These are phyloP conservation scores for Gynochthodes officinalis DNA, from an alignment of 257 asterid genomes.

Conservation along the genomic window DNA sequence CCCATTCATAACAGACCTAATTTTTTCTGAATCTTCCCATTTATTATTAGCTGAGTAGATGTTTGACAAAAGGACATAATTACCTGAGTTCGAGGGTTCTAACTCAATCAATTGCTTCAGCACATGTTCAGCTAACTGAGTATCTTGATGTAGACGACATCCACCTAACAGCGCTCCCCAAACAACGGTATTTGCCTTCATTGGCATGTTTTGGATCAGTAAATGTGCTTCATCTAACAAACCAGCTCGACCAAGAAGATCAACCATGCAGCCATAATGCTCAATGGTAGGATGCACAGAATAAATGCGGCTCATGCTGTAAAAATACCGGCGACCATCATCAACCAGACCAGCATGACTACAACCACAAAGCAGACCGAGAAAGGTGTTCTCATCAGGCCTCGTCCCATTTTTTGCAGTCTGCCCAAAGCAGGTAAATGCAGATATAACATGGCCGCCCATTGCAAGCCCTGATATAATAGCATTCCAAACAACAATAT, in stretches of 20 bases:
- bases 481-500: conserved; percentile 42
- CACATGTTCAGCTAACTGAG: conserved; percentile 42
- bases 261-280: conserved; percentile 54
- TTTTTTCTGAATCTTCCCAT: conserved; percentile 35
- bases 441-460: conserved; percentile 40
- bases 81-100: conserved; percentile 45
- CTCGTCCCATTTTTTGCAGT: conserved; percentile 32
- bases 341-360: conserved; percentile 50
- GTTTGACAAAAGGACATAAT: conserved; percentile 40
- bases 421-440: conserved; percentile 38
- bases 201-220: conserved; percentile 36
- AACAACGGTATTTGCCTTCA: conserved; percentile 40
- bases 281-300: conserved; percentile 30
- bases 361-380: conserved; percentile 46
- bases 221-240: conserved; percentile 35
- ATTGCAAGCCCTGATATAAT: conserved; percentile 41
- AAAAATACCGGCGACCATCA: conserved; percentile 39
- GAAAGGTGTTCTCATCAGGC: conserved; percentile 46
- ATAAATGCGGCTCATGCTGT: conserved; percentile 28
- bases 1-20: conserved; percentile 29
- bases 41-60: conserved; percentile 39
- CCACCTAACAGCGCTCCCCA: conserved; percentile 53
- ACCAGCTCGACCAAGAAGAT: conserved; percentile 50
- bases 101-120: conserved; percentile 35
- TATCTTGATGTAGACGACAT: conserved; percentile 44